These are phyloP conservation scores for Erodium trifolium DNA, from an alignment of 441 rosid genomes.

Conservation along the genomic window DNA sequence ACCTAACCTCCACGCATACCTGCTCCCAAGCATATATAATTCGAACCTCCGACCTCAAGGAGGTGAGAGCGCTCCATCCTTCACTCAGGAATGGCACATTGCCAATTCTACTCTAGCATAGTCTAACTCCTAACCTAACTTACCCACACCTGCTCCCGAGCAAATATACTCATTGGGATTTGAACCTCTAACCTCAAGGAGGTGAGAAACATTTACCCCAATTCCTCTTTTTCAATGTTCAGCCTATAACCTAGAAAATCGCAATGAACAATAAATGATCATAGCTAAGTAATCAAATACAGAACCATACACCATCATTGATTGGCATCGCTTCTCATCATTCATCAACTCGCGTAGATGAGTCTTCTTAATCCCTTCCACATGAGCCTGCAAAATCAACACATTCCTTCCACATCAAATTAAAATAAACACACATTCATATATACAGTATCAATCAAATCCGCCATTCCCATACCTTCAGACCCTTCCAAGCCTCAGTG, in stretches of 20 bases:
- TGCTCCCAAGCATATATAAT: no score
- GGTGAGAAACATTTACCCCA: no score
- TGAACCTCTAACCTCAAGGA: no score
- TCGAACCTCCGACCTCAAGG: no score
- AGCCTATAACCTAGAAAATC: no score
- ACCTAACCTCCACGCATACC: no score
- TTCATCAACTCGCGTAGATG: conserved; percentile 74
- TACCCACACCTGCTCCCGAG: no score
- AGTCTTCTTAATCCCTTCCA: conserved; percentile 60
- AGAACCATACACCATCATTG: conserved; percentile 60
- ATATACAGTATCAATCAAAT: background rate
- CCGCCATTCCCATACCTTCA: conserved; percentile 4
- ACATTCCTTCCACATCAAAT: background rate
- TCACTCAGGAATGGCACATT: no score
- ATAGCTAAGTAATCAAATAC: background rate
- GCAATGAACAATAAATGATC: background rate
- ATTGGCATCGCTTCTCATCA: conserved; percentile 57
- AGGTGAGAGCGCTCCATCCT: no score
- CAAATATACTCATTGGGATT: no score
- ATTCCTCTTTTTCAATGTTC: no score
- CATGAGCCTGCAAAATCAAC: conserved; percentile 41
- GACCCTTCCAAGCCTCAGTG: conserved; percentile 2
- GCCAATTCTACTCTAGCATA: no score
- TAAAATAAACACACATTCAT: background rate
- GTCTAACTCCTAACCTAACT: conserved; percentile 22